Evolutionary conservation across 73 alveolate species (phyloP), one percentile per base, ranked within the genome.

Genomic region (Halteria grandinella): DNA sequence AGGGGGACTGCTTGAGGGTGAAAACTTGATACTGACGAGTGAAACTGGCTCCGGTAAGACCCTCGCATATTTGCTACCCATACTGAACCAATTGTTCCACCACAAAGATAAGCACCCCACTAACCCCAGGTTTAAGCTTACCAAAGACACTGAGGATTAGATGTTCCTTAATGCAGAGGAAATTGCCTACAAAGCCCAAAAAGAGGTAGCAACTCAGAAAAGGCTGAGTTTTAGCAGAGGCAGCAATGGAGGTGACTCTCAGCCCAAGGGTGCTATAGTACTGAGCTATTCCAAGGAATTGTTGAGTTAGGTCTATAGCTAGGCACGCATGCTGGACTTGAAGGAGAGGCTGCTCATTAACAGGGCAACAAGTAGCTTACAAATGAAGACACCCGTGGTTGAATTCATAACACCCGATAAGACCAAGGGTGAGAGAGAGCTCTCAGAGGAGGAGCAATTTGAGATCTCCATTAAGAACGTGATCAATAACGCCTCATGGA

Each of bases 21-120:
- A 69, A 40, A 69, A 48, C 41, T 20, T 54, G 44, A 49, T 80
- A 18, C 8, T 80, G 33, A 49, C 78, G 4, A 27, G 75, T 29
- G 80, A 69, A 53, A 64, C 90, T 27, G 90, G 90, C 0, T 54
- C 85, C 0, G 90, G 90, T n/a, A 80, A 80, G 39, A 80, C 90
- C 5, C 62, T 80, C 0, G 55, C 85, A 0, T 80, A 69, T 29
- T 32, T 80, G 25, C n/a, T 80, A 4, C 90, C 90, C 21, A 40
- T 80, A 1, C 52, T 80, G 44, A 80, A 80, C 63, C 23, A 51
- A 25, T 37, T 80, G 1, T 69, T 52, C 53, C 24, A 66, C 7
- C 57, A 34, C 32, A 47, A 63, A 12, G 89, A 79, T 33, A 55
- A 32, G 11, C 29, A 41, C 10, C 44, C 5, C 7, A 57, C 37